Base-by-base conservation (phyloP, 495 filamentous ascomycete species). In the Penicillium paxilli region DNA sequence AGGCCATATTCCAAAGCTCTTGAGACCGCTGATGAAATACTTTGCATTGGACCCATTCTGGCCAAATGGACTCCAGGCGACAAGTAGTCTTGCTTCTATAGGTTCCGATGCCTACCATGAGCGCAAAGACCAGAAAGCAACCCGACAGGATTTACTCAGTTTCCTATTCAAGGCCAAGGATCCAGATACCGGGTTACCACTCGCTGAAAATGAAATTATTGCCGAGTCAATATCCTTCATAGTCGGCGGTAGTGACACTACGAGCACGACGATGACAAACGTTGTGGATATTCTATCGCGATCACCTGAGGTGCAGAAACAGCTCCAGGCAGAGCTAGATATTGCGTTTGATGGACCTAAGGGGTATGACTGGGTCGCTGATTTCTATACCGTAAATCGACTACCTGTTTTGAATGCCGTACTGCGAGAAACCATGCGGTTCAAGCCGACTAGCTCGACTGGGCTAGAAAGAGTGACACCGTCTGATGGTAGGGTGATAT, bases 211-310 rank as follows among this genome's bases (percentile, higher is more conserved):
- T 5, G 50, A 52, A 19, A 52, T 52, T 19, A 46, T 52, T 22
- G 50, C 50, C 25, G 50, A 52, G 20, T 52, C 40, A 10, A 52
- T 52, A 25, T 45, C 40, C 2, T 52, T 37, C 25, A 52, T 46
- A 11, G 50, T 52, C 11, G 50, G 50, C 22, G 46, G 46, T 11
- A 52, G 50, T 23, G 40, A 46, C 30, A 46, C 50, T n/a, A 52
- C 50, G 11, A 52, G 40, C 11, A 44, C 40, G 5, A 52, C 50
- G 2, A 46, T 52, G 50, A 45, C 50, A 16, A 46, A 37, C 22
- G 25, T 52, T 11, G 40, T 52, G 8, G 50, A 52, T 33, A 35
- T 52, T 16, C 21, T 52, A 14, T 52, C 40, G 11, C 38, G 50
- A 8, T 28, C 16, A 8, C 38, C 24, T 1, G 40, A 33, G 5